Conservation (phyloP, 768 basidiomycete species). For the Mycena venus region DNA sequence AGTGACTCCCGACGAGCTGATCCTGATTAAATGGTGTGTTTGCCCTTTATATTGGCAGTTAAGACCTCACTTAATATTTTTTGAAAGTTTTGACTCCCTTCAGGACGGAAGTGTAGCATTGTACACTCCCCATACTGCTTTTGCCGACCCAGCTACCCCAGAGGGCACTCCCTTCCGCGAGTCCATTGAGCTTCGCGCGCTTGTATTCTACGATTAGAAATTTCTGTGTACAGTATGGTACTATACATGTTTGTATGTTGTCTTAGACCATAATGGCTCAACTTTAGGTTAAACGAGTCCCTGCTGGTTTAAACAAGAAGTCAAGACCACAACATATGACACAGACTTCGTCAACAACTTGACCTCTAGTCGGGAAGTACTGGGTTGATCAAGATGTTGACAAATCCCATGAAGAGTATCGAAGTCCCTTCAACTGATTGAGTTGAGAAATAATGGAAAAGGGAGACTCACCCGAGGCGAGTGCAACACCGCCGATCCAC, state of each 20-base stretch:
- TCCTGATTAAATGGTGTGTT: conserved; percentile 60
- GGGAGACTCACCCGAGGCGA: conserved; percentile 3
- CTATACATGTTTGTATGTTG: too few relatives aligned
- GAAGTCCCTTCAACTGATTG: conserved; percentile 12
- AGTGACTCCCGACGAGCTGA: conserved; percentile 17
- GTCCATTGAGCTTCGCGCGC: conserved; percentile 30
- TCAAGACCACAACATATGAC: too few relatives aligned
- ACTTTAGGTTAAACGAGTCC: too few relatives aligned
- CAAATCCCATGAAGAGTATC: conserved; percentile 20
- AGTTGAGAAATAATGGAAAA: not conserved
- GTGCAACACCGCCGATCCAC: conserved; percentile 22
- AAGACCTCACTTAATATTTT: not conserved
- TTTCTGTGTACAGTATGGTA: not conserved
- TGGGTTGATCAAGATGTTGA: conserved; percentile 23
- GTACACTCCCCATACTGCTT: conserved; percentile 26
- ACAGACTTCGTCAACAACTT: too few relatives aligned
- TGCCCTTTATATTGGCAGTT: not conserved
- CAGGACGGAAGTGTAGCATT: conserved; percentile 28
- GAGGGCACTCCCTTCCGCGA: conserved; percentile 22
- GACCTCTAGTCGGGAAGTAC: conserved; percentile 20
- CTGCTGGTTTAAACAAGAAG: too few relatives aligned
- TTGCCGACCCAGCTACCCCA: conserved; percentile 24
- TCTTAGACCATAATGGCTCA: too few relatives aligned
- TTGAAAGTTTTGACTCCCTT: conserved; percentile 16
- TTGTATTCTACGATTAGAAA: conserved; percentile 30